Percentiles rank a stretch among this genome's conserved stretches.
Evolutionary conservation across 495 filamentous ascomycete species (phyloP).

Genomic region (Parachaetomium inaequale): DNA sequence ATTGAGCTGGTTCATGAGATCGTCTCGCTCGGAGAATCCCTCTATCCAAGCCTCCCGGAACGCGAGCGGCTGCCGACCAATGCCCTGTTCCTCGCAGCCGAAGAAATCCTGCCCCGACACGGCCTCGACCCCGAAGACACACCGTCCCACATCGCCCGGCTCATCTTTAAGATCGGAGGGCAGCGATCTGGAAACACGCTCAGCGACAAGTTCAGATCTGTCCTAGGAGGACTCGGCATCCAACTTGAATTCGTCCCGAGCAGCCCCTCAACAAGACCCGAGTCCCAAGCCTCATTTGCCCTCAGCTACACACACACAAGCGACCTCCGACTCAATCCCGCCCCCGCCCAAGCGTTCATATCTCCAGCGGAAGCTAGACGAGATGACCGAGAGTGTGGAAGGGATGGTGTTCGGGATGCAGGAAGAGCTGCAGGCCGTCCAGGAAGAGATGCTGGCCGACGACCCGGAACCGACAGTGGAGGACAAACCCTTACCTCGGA

Average conservation of each 20-base stretch:
- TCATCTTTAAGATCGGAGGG: conserved; percentile 77
- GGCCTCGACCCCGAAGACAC: conserved; percentile 68
- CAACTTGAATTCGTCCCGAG: conserved; percentile 28
- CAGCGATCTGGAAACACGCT: conserved; percentile 37
- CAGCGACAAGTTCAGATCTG: conserved; percentile 35
- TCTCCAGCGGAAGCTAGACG: background rate
- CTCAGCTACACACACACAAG: conserved; percentile 19
- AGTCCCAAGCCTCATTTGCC: conserved; percentile 6
- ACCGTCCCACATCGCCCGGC: conserved; percentile 63
- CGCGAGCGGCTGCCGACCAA: conserved; percentile 65
- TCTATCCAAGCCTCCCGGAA: conserved; percentile 52
- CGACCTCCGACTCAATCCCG: conserved; percentile 6
- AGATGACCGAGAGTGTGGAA: background rate
- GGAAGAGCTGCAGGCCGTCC: no score
- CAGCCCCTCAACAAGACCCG: conserved; percentile 20
- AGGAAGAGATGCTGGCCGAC: no score
- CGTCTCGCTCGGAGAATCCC: conserved; percentile 63
- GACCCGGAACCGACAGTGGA: no score
- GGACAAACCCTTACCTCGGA: no score
- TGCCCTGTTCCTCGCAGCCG: conserved; percentile 77
- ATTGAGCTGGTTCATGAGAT: conserved; percentile 75
- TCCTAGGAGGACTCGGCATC: conserved; percentile 34
- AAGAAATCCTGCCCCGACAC: conserved; percentile 63
- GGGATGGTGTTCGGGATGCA: background rate
- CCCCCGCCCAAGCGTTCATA: background rate